Percentiles rank a stretch among this genome's conserved stretches.
Conservation (phyloP, 495 filamentous ascomycete species). For the Tetracladium setigerum region DNA sequence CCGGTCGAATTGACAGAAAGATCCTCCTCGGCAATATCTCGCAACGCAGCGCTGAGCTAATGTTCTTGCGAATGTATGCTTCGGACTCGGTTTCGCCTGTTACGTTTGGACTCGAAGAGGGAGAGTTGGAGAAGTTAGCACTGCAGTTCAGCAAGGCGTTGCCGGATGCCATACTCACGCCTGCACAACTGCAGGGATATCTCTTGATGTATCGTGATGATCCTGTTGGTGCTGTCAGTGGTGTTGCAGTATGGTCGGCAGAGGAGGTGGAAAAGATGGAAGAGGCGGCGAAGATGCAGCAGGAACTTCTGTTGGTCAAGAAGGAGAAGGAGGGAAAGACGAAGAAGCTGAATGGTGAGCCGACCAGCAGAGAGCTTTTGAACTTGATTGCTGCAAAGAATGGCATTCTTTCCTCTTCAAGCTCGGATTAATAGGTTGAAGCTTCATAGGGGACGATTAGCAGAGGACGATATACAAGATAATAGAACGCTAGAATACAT, state of each 20-base stretch:
- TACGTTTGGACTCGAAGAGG: constrained; percentile 21
- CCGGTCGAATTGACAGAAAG: constrained; percentile 61
- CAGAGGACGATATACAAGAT: no score
- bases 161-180: constrained; percentile 49
- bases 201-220: constrained; percentile 47
- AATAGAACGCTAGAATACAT: no score
- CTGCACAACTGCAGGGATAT: constrained; percentile 62
- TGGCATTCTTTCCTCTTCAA: no score
- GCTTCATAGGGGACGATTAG: no score
- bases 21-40: constrained; percentile 49
- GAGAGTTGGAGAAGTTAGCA: constrained; percentile 35
- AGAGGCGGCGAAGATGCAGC: constrained; percentile 24
- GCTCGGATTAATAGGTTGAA: no score
- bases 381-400: no score
- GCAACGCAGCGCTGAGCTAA: constrained; percentile 31
- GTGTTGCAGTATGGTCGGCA: constrained; percentile 39
- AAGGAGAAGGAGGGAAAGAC: constrained; percentile 1
- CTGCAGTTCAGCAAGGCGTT: constrained; percentile 42
- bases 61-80: constrained; percentile 41
- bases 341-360: constrained; percentile 3
- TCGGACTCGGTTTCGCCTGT: constrained; percentile 11
- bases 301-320: constrained; percentile 15
- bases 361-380: no score
- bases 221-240: constrained; percentile 37
- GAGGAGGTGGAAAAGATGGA: constrained; percentile 16